Evolutionary conservation across 805 yeast genomes (phyloP).

Genomic region (Nakazawaea siamensis): DNA sequence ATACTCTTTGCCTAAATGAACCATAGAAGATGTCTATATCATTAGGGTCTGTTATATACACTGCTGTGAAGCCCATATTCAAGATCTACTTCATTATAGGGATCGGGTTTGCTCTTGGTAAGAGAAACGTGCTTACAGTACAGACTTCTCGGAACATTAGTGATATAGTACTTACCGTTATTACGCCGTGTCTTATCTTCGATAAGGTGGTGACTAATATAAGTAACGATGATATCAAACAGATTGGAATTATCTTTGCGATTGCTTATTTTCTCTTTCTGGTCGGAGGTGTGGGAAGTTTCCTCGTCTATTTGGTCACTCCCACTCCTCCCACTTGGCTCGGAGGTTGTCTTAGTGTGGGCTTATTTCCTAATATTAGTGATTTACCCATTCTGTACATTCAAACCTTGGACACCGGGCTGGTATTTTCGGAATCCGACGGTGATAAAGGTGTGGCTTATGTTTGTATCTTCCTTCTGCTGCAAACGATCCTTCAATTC

Average conservation of each 20-base stretch:
- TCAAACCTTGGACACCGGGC: constrained; percentile 61
- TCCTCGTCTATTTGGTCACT: constrained; percentile 34
- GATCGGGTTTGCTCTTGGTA: constrained; percentile 59
- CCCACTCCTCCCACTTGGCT: constrained; percentile 66
- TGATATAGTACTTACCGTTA: constrained; percentile 55
- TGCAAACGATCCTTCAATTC: constrained; percentile 62
- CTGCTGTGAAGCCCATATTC: constrained; percentile 79
- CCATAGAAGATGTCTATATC: constrained; percentile 12
- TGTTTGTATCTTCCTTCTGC: constrained; percentile 66
- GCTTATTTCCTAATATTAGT: constrained; percentile 70
- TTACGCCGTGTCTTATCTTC: constrained; percentile 72
- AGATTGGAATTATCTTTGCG: constrained; percentile 56
- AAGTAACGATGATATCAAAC: constrained; percentile 59
- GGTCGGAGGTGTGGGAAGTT: constrained; percentile 34
- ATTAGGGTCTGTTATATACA: constrained; percentile 62
- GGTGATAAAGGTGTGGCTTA: constrained; percentile 78
- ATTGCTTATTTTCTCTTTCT: constrained; percentile 35
- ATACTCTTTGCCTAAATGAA: too few species aligned
- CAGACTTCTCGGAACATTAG: constrained; percentile 65
- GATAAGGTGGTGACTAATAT: constrained; percentile 62
- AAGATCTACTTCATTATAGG: constrained; percentile 69
- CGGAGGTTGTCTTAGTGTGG: constrained; percentile 69
- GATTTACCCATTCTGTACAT: constrained; percentile 83
- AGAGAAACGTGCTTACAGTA: constrained; percentile 53
- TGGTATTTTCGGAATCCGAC: constrained; percentile 46